Conservation (phyloP, 2,329 filamentous ascomycete genomes). For the Remersonia thermophila region DNA sequence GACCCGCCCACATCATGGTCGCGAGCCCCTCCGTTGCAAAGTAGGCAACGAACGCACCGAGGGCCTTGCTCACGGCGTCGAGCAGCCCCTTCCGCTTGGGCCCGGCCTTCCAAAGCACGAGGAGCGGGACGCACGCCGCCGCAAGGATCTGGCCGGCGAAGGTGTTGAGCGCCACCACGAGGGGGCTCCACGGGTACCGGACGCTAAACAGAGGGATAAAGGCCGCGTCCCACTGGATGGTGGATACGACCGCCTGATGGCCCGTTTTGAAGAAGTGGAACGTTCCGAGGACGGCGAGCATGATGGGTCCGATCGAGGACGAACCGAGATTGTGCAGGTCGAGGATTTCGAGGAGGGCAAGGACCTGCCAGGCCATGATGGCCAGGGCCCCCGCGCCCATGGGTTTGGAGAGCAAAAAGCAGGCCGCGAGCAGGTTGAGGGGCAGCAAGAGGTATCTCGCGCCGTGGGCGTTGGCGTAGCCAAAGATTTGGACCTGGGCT, state of each 20-base stretch:
- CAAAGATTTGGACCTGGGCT: conserved; percentile 63
- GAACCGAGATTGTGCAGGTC: conserved; percentile 49
- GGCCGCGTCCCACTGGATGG: conserved; percentile 90
- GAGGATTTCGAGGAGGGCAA: conserved; percentile 58
- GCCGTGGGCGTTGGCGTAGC: conserved; percentile 88
- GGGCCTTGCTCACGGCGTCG: conserved; percentile 55
- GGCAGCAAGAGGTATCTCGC: conserved; percentile 78
- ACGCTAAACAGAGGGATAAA: conserved; percentile 80
- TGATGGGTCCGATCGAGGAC: conserved; percentile 67
- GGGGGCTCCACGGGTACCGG: conserved; percentile 77
- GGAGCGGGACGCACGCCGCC: conserved; percentile 63
- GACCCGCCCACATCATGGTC: conserved; percentile 82
- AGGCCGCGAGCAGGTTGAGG: conserved; percentile 62
- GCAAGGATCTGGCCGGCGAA: conserved; percentile 83
- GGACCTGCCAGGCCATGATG: conserved; percentile 75
- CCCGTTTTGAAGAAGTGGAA: conserved; percentile 98
- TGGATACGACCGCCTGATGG: conserved; percentile 76
- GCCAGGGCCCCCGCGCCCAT: conserved; percentile 82
- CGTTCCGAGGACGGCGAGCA: conserved; percentile 78
- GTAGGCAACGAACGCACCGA: conserved; percentile 67
- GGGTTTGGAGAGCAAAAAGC: conserved; percentile 78
- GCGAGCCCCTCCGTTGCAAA: conserved; percentile 73
- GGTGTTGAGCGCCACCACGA: conserved; percentile 73
- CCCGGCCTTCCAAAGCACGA: conserved; percentile 80
- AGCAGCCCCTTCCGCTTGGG: conserved; percentile 59